Evolutionary conservation across 129 eudicot species (phyloP).

Genomic region (Lactuca saligna): DNA sequence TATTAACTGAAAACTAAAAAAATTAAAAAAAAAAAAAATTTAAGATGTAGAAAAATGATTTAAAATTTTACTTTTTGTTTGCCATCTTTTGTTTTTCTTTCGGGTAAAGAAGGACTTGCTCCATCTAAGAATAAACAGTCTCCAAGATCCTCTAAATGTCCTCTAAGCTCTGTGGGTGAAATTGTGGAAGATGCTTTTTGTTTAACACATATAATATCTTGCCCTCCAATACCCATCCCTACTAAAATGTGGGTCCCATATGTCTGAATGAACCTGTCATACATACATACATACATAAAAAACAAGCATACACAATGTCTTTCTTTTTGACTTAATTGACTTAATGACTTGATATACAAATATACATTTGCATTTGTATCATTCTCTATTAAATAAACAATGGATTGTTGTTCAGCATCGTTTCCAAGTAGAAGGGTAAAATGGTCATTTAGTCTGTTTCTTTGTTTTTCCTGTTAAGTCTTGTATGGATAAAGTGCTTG

Average conservation of each 20-base stretch:
- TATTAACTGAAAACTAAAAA: neutral
- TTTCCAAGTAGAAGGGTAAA: too few species aligned
- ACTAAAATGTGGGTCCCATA: slow-evolving; percentile 91
- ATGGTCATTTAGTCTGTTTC: too few species aligned
- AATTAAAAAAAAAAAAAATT: neutral
- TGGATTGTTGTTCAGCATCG: too few species aligned
- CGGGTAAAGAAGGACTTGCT: slow-evolving; percentile 53
- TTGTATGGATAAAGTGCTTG: too few species aligned
- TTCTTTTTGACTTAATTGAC: too few species aligned
- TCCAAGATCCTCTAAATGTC: slow-evolving; percentile 92
- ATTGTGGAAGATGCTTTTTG: slow-evolving; percentile 75
- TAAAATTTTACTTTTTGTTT: slow-evolving; percentile 50
- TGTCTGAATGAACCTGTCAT: slow-evolving; percentile 86
- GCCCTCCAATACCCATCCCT: slow-evolving; percentile 95
- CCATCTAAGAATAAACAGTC: slow-evolving; percentile 81
- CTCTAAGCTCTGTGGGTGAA: slow-evolving; percentile 78
- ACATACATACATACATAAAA: slow-evolving; percentile 8
- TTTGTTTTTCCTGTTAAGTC: too few species aligned
- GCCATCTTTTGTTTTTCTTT: slow-evolving; percentile 61
- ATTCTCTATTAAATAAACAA: too few species aligned
- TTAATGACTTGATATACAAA: too few species aligned
- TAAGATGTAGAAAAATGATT: neutral
- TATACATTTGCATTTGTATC: too few species aligned
- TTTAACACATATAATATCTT: slow-evolving; percentile 83
- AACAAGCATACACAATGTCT: slow-evolving; percentile 3